These are phyloP conservation scores for Choanephora cucurbitarum DNA, from an alignment of 371 early-diverging fungal species.

Conservation along the genomic window DNA sequence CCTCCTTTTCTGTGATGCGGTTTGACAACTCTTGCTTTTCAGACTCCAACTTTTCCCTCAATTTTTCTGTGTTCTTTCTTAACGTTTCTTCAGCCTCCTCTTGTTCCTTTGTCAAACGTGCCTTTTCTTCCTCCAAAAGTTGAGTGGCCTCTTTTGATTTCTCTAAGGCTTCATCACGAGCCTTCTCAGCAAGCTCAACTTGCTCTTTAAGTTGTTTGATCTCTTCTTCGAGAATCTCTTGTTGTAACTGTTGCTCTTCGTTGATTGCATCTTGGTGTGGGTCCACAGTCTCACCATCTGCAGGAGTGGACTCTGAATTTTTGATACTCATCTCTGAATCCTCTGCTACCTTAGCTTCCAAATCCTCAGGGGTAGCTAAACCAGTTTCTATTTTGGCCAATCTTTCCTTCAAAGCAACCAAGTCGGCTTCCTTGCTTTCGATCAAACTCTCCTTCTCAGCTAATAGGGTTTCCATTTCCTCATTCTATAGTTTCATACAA, in stretches of 20 bases:
- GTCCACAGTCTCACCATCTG: background rate
- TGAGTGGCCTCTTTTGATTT: constrained; percentile 13
- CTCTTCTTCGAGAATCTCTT: constrained; percentile 1
- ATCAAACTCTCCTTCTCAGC: constrained; percentile 24
- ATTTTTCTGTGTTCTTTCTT: constrained; percentile 32
- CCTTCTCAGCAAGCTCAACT: constrained; percentile 9
- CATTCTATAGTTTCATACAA: constrained; percentile 11
- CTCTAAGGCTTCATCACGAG: constrained; percentile 10
- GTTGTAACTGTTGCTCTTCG: background rate
- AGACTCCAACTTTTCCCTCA: constrained; percentile 28
- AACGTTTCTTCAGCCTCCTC: constrained; percentile 29
- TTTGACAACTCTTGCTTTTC: constrained; percentile 26
- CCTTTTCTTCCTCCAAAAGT: constrained; percentile 25
- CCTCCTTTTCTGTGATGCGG: constrained; percentile 23
- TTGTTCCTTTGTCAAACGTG: constrained; percentile 11
- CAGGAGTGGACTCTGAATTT: background rate
- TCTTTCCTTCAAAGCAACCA: constrained; percentile 17
- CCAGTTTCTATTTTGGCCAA: constrained; percentile 24
- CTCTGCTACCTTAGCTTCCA: constrained; percentile 5
- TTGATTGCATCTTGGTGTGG: background rate
- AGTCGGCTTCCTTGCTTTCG: constrained; percentile 23
- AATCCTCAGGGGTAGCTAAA: constrained; percentile 26
- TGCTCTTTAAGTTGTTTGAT: constrained; percentile 15
- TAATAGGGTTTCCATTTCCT: constrained; percentile 20
- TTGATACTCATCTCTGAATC: constrained; percentile 1